phyloP scores from a whole-genome alignment of 2,329 filamentous ascomycete species.

The Pyrenochaeta sp. region DNA sequence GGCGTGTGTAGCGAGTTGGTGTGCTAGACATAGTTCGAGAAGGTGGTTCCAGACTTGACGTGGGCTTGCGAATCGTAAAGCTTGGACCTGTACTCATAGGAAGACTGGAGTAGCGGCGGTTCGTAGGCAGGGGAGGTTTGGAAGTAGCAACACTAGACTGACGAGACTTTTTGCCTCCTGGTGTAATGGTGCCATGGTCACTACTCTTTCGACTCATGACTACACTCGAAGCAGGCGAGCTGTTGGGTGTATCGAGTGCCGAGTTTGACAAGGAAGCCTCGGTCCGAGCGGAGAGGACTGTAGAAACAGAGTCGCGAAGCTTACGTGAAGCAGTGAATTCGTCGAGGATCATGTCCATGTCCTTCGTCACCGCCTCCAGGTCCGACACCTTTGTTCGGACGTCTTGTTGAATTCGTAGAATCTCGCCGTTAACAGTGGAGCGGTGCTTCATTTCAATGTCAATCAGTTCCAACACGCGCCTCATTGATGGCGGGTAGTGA shows the following conservation, averaged over 20 bases:
- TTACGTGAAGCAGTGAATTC: conserved; percentile 75
- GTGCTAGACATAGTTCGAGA: conserved; percentile 29
- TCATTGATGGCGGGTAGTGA: conserved; percentile 93
- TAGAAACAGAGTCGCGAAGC: conserved; percentile 90
- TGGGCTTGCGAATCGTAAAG: conserved; percentile 27
- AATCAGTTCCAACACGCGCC: conserved; percentile 89
- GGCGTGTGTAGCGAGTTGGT: conserved; percentile 24
- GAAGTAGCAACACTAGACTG: conserved; percentile 56
- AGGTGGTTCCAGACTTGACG: conserved; percentile 7
- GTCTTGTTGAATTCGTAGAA: conserved; percentile 83
- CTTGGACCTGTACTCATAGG: conserved; percentile 43
- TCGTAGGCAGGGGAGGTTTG: conserved; percentile 50
- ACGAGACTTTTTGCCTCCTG: conserved; percentile 57
- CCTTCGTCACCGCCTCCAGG: conserved; percentile 77
- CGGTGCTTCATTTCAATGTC: conserved; percentile 94
- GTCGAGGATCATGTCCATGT: conserved; percentile 78
- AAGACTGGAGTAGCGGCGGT: conserved; percentile 59
- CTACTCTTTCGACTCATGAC: conserved; percentile 62
- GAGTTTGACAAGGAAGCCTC: conserved; percentile 77
- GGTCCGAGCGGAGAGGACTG: conserved; percentile 75
- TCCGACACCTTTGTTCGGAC: conserved; percentile 83
- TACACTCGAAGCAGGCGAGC: conserved; percentile 73
- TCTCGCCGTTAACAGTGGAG: conserved; percentile 96
- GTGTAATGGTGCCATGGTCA: conserved; percentile 56
- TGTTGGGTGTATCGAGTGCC: conserved; percentile 67